Evolutionary conservation across 306 rosid genomes (phyloP).

Genomic region (Prunus salicina): DNA sequence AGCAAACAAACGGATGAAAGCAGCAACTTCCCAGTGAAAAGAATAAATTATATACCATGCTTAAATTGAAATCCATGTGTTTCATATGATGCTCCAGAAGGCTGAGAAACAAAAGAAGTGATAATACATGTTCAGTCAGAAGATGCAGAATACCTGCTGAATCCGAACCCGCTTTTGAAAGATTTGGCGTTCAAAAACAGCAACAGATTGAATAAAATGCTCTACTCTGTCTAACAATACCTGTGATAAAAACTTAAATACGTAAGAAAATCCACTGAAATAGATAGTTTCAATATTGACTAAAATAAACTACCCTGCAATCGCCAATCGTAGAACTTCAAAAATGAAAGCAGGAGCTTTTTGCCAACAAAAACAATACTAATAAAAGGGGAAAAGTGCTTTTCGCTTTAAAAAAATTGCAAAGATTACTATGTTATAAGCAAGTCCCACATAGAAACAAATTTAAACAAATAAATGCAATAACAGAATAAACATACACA

Average conservation of each 20-base stretch:
- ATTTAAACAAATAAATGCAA: neutral
- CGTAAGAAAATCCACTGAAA: constrained; percentile 9
- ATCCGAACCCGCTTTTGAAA: constrained; percentile 89
- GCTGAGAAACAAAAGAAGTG: neutral
- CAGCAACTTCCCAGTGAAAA: neutral
- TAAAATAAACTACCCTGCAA: neutral
- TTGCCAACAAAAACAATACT: neutral
- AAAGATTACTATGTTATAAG: neutral
- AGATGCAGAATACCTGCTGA: constrained; percentile 65
- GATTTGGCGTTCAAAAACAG: constrained; percentile 81
- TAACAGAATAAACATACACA: neutral
- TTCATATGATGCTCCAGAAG: constrained; percentile 2
- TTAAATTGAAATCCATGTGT: neutral
- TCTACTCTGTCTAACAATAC: constrained; percentile 84
- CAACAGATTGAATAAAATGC: constrained; percentile 72
- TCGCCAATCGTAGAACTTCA: too few species aligned
- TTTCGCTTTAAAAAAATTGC: neutral
- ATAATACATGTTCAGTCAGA: neutral
- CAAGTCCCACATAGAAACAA: neutral
- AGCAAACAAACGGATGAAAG: neutral
- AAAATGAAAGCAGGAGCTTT: neutral
- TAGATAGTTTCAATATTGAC: neutral
- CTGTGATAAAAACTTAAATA: constrained; percentile 40
- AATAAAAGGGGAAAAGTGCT: too few species aligned
- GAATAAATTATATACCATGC: neutral